Base-by-base conservation (phyloP, 305 asterid genomes). In the Caryopteris hybrid region DNA sequence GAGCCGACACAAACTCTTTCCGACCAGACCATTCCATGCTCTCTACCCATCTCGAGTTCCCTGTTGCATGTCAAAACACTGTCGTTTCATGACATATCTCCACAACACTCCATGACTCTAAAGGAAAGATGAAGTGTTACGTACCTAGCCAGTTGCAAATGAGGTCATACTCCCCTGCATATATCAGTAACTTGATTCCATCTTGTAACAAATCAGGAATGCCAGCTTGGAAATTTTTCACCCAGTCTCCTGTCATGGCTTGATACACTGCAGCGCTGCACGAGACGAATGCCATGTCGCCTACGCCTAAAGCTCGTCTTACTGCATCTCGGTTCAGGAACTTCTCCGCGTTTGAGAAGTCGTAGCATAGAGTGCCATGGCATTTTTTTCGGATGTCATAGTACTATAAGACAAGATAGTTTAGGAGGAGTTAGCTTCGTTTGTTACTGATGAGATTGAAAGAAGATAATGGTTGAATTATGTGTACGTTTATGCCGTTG, bases 61-160 rank as follows among this genome's bases (percentile, higher is more conserved):
- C 91, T 86, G 69, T 39, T n/a, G 25, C 76, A 68, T 50, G 1
- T 11, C 39, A 42, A 6, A 10, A 31, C 6, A 11, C n/a, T n/a
- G n/a, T n/a, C n/a, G n/a, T n/a, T n/a, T n/a, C n/a, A n/a, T n/a
- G n/a, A n/a, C n/a, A n/a, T n/a, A n/a, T n/a, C n/a, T n/a, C n/a
- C n/a, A n/a, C n/a, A n/a, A n/a, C n/a, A n/a, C 6, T 8, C 5
- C 33, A 27, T 27, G 5, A 27, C 33, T 27, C 33, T 27, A 27
- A 27, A 33, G 39, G 39, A 33, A 4, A 20, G 31, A 12, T 20
- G 66, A 55, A 64, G 22, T 66, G 38, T 33, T 33, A 29, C 43
- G 4, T 74, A 85, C 87, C 89, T 10, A 86, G 80, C 89, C 89
- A 88, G 74, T 86, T 88, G 86, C 89, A 84, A 9, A 83, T 61